Percentiles rank a stretch among this genome's conserved stretches.
Evolutionary conservation across 495 filamentous ascomycete genomes (phyloP).

Genomic region (Diplogelasinospora grovesii): DNA sequence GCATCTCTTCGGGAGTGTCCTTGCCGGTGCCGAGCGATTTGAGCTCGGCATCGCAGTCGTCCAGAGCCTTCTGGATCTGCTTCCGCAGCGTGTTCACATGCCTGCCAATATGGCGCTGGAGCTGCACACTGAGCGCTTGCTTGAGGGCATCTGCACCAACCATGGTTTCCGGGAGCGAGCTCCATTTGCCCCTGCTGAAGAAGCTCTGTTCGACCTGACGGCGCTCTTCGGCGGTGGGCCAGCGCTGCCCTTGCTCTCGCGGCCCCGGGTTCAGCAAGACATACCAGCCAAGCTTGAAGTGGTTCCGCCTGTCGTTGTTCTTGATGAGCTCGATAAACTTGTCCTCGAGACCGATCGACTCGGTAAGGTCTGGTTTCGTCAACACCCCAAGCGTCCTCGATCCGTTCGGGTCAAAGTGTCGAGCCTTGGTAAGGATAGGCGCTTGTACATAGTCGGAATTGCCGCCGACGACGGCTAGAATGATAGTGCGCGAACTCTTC

Average conservation of each 20-base stretch:
- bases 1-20: conserved; percentile 33
- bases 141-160: conserved; percentile 29
- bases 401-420: conserved; percentile 37
- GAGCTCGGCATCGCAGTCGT: conserved; percentile 32
- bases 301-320: conserved; percentile 49
- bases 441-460: conserved; percentile 47
- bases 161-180: conserved; percentile 20
- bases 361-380: conserved; percentile 46
- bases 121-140: conserved; percentile 31
- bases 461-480: conserved; percentile 47
- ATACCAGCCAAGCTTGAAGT: conserved; percentile 59
- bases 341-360: conserved; percentile 37
- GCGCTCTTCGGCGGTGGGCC: conserved; percentile 26
- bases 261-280: conserved; percentile 49
- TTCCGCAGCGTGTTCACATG: conserved; percentile 28
- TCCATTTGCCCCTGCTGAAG: conserved; percentile 39
- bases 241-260: conserved; percentile 27
- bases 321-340: conserved; percentile 47
- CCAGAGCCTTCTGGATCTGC: conserved; percentile 32
- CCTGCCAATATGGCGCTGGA: conserved; percentile 32
- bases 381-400: conserved; percentile 45
- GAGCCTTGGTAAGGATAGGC: conserved; percentile 39
- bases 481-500: conserved; percentile 44
- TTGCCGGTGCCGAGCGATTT: conserved; percentile 30
- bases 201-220: conserved; percentile 23